Evolutionary conservation across 2,329 filamentous ascomycete genomes (phyloP), one percentile per base, ranked within the genome.

Genomic region (Venturiaceae sp.): DNA sequence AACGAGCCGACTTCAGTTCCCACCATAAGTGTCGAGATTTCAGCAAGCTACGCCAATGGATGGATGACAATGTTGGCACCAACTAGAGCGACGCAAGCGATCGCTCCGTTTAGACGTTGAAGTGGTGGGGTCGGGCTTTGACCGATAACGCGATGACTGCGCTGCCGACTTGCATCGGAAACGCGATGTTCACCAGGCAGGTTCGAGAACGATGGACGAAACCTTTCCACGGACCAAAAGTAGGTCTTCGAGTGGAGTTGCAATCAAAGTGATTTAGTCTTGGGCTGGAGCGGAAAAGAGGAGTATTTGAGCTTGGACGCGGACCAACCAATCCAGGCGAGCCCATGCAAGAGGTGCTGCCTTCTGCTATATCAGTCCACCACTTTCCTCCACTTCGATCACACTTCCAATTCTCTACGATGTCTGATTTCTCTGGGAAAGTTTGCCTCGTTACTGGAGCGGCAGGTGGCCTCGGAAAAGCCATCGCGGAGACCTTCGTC

Each of bases 11-110:
- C 21, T 62, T 62, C 28, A 57, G 46, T 26, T 30, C 59, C 14
- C 44, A 54, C 14, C 60, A 62, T 30, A 56, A 46, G 33, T 62
- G 60, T 53, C 32, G 58, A 21, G 44, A 60, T 41, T 62, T 41
- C 19, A 33, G 36, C 13, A 54, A 53, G 19, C 6, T 58, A 21
- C n/a, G 21, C 13, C 30, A 33, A 33, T 58, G 56, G 56, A 26
- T 55, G 28, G 50, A 54, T 13, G 44, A 54, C 9, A 36, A 58
- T 54, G 32, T 54, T 28, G 46, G 37, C 14, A 14, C 37, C 37
- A 3, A 39, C 16, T 39, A 14, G n/a, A n/a, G n/a, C n/a, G n/a
- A n/a, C n/a, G n/a, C n/a, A 39, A 19, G 37, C 13, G 16, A 19
- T 5, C 37, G 37, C 16, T 39, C 14, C 8, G 37, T 39, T n/a